A percentile compares a stretch with the other conserved stretches of the same genome.
Conservation (phyloP, 2,329 filamentous ascomycete species). For the Decorospora gaudefroyi region DNA sequence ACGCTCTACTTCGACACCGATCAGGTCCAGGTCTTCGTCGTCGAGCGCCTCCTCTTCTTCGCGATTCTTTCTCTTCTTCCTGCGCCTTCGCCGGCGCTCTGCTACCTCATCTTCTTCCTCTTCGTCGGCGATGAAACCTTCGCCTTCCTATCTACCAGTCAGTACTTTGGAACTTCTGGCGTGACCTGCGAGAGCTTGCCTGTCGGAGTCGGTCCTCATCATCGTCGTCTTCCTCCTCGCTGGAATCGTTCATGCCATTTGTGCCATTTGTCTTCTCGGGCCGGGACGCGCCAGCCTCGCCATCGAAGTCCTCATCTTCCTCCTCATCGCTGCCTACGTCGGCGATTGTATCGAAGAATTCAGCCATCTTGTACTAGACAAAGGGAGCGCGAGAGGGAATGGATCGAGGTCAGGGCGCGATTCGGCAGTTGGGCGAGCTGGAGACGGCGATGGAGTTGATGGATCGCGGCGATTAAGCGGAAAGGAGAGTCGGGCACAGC, state of each 20-base stretch:
- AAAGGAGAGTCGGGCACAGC: slow-evolving; percentile 15
- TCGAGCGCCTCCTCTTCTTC: slow-evolving; percentile 86
- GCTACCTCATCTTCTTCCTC: slow-evolving; percentile 73
- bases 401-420: slow-evolving; percentile 13
- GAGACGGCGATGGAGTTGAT: slow-evolving; percentile 12
- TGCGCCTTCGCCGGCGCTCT: slow-evolving; percentile 62
- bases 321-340: slow-evolving; percentile 69
- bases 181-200: slow-evolving; percentile 26
- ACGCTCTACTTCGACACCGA: slow-evolving; percentile 77
- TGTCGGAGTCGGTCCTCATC: slow-evolving; percentile 44
- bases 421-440: slow-evolving; percentile 17
- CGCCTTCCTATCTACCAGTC: slow-evolving; percentile 67
- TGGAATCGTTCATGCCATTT: slow-evolving; percentile 45
- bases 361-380: slow-evolving; percentile 39
- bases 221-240: slow-evolving; percentile 49
- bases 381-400: slow-evolving; percentile 33
- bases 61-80: slow-evolving; percentile 74
- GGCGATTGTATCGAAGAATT: slow-evolving; percentile 83
- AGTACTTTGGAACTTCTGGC: slow-evolving; percentile 11
- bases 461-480: slow-evolving; percentile 23
- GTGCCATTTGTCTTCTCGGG: slow-evolving; percentile 36
- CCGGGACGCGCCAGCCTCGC: slow-evolving; percentile 25
- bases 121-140: slow-evolving; percentile 95
- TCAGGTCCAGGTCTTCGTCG: slow-evolving; percentile 94
- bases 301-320: slow-evolving; percentile 48